Base-by-base conservation (phyloP, 179 eudicot genomes). In the Beta corolliflora region DNA sequence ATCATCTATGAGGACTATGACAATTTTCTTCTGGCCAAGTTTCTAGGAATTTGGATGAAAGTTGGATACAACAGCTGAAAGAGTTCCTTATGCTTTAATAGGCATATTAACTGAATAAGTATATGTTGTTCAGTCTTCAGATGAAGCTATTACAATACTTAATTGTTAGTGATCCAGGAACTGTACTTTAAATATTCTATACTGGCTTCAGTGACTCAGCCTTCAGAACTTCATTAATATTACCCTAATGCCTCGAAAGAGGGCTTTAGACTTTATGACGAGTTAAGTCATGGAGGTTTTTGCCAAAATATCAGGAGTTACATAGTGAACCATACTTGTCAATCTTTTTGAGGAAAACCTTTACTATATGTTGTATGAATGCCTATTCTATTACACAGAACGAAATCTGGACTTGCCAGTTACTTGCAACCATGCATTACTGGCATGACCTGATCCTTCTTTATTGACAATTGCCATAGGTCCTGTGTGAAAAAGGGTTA, bases 401-500 rank as follows among this genome's bases (percentile, higher is more conserved):
- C 45, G 14, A 58, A 58, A 68, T 25, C 55, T 23, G 61, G 29
- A 50, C 66, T 61, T 61, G 10, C 44, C n/a, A 44, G 50, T 73
- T 31, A 46, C 52, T 46, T 25, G 25, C 50, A 65, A 73, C 2
- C 11, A 60, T 60, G 36, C 52, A 19, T 59, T 65, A 16, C n/a
- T 29, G 65, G 9, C 80, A 41, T 64, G 21, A 29, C 45, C 68
- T 81, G 12, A 74, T 48, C 2, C 60, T 50, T 78, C 71, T 63
- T 36, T 12, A 21, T 74, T 73, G 69, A 23, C 23, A 21, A 78
- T 70, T 71, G 55, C 15, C 50, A 7, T 64, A 96, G 99, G 91
- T 94, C 98, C 3, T 96, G 99, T 77, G 98, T 96, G 54, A 96
- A 90, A 77, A 92, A 96, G 84, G 99, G 98, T 79, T 96, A 94